Evolutionary conservation across 495 filamentous ascomycete genomes (phyloP), one percentile per base, ranked within the genome.

Genomic region (Cercophora samala): DNA sequence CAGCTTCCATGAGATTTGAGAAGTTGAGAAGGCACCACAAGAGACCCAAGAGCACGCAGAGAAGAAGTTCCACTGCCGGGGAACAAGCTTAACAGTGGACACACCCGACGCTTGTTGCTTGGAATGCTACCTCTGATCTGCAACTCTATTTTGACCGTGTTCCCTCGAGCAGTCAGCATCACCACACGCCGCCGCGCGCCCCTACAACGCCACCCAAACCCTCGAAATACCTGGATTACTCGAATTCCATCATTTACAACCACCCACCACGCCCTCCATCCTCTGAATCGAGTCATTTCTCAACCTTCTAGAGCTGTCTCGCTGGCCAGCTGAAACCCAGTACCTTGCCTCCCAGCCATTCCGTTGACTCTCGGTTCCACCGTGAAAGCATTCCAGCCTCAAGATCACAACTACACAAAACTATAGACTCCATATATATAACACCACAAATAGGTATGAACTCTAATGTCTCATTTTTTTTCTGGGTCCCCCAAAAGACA

Each of bases 291-390:
- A 60, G 58, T 60, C 58, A 60, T 25, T 59, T 60, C 4, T 60
- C 17, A 4, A 29, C 19, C 19, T 26, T 60, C 58, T 60, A 60
- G 58, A 60, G 58, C 24, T 29, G 58, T 60, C 58, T 60, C 19
- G 58, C 22, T 60, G 22, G 24, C 5, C 18, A 26, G 22, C 58
- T 60, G 58, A 60, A 60, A 60, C 58, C 26, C 58, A n/a, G 17
- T 4, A 60, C 22, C 23, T 32, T 60, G 22, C 23, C 22, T 32
- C 26, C 58, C 58, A 60, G 24, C 58, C 58, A 18, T 46, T 60
- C 58, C 24, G 21, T 60, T 60, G 58, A 60, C 58, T 60, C 58
- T 60, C 58, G 58, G 58, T 60, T 26, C 23, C 22, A 25, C 23
- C 18, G 26, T 15, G 22, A 24, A n/a, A 29, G 24, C 58, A 60